Evolutionary conservation across 352 stramenopile genomes (phyloP), one percentile per base, ranked within the genome.

Genomic region (Globisporangium takayamanum): DNA sequence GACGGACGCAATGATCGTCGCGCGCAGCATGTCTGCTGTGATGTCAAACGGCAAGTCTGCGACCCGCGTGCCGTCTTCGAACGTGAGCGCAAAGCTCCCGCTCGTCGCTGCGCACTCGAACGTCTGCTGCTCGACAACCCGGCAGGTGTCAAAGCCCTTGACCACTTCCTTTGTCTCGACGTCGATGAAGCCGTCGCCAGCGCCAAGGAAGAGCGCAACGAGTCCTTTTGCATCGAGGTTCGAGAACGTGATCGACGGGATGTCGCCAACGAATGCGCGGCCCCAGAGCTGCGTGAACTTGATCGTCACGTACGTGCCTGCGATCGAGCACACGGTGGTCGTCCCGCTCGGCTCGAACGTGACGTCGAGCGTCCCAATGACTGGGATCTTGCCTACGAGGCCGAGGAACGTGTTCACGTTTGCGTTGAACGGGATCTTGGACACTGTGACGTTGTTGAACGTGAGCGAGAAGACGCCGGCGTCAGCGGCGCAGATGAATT

Each of bases 401-500:
- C 71, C 64, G 8, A 74, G 26, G 37, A 88, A 84, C 5, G 77
- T 88, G 58, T 82, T 85, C 18, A 67, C 46, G 49, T 89, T 77
- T 3, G 72, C 64, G 18, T 79, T 85, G 60, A 67, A 86, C 18
- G 82, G 80, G 46, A 89, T 86, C 36, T 68, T 72, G 5, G 67
- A 59, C 28, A 92, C 62, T 2, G 78, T 87, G 30, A 82, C 44
- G 49, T 78, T 78, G 33, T 56, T 71, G 46, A 89, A 81, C 6
- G 69, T 85, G 51, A 90, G 56, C 6, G 74, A 66, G n/a, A 90
- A 87, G 18, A 70, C 57, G 0, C 80, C 82, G 0, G 68, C 64
- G 58, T 88, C 76, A 0, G 82, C 82, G 7, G 80, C 80, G 53
- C 82, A 92, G 41, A 89, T 87, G 54, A 92, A 92, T 44, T 85